Evolutionary conservation across 257 asterid species (phyloP), one percentile per base, ranked within the genome.

Genomic region (Solanum virginianum): DNA sequence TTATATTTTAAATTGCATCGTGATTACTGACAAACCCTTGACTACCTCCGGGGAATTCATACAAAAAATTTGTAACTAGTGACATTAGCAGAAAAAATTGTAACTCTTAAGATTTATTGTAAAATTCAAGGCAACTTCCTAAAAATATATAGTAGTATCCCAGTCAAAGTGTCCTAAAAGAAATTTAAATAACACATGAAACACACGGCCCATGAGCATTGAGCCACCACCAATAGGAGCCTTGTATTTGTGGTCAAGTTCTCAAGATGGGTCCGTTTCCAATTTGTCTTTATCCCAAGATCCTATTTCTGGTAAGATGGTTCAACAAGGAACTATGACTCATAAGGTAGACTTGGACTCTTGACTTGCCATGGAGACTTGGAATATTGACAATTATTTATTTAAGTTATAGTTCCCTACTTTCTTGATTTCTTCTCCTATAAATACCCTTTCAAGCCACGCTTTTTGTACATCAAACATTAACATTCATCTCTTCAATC

Each of bases 261-360:
- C 63, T 60, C 45, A 60, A 82, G 11, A 82, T 15, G 14, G 85
- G 63, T 60, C 63, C 49, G 45, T 45, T 63, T 7, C 49, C 20
- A 7, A 51, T 14, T 77, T 77, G 26, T 77, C 82, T 51, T 26
- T 3, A 77, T 16, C 47, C 63, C 17, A 77, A 77, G 16, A 13
- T 77, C 63, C 82, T 7, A 24, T 39, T 24, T 43, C 7, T 8
- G 65, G 80, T 83, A 83, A 83, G 85, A 83, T 45, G 75, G 65
- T 65, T 83, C 62, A 83, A 49, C 80, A 83, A 83, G 85, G 85
- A 56, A 39, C 75, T 81, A n/a, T 63, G 72, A 39, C 72, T 22
- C 75, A 13, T 14, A 77, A 16, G 47, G 82, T 77, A 51, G 47
- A 77, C 82, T 51, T 77, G 65, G 82, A 77, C 45, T 77, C 22